Evolutionary conservation across 345 rosid species (phyloP).

Genomic region (Melastoma malabathricum): DNA sequence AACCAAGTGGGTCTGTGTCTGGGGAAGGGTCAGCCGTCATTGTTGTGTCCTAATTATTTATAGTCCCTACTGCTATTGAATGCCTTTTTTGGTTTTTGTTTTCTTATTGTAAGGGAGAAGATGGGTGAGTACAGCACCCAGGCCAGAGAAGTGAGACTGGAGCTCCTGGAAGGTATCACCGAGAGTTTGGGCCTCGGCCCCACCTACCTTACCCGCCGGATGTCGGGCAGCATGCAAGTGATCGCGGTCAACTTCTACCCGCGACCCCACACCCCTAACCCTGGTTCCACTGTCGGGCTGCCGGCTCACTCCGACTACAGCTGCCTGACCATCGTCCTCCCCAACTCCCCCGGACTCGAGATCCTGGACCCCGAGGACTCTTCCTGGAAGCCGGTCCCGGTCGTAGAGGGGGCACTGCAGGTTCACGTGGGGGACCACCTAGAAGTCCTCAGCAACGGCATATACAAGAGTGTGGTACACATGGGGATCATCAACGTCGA

Average conservation of each 20-base stretch:
- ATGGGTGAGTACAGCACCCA: slow-evolving; percentile 38
- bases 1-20: too few species aligned
- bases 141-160: slow-evolving; percentile 25
- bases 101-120: too few species aligned
- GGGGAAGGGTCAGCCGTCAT: too few species aligned
- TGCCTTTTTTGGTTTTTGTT: neutral
- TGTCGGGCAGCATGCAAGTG: slow-evolving; percentile 49
- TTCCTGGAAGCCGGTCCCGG: slow-evolving; percentile 34
- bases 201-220: slow-evolving; percentile 21
- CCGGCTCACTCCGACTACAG: slow-evolving; percentile 62
- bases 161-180: slow-evolving; percentile 31
- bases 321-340: slow-evolving; percentile 43
- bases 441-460: slow-evolving; percentile 60
- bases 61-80: neutral
- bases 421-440: slow-evolving; percentile 59
- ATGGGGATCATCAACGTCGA: slow-evolving; percentile 29
- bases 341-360: slow-evolving; percentile 42
- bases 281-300: slow-evolving; percentile 29
- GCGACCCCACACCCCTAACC: slow-evolving; percentile 47
- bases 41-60: neutral
- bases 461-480: slow-evolving; percentile 42
- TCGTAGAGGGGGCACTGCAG: slow-evolving; percentile 36
- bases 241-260: slow-evolving; percentile 48
- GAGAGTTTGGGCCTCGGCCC: slow-evolving; percentile 43
- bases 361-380: slow-evolving; percentile 22